Evolutionary conservation across 2,329 filamentous ascomycete species (phyloP).

Genomic region (Fusarium nygamai): DNA sequence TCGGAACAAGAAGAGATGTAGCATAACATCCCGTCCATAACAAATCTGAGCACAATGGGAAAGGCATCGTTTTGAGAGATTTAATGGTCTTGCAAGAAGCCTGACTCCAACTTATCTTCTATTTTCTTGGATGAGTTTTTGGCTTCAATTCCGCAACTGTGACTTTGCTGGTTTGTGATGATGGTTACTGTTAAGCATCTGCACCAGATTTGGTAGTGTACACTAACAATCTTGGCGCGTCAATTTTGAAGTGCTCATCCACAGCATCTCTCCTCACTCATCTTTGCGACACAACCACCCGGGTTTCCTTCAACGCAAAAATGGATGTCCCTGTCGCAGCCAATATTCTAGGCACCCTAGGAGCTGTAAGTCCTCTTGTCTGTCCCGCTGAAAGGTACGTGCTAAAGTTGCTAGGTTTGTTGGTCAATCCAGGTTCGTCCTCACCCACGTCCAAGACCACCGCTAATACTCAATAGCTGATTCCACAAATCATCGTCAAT

Average conservation of each 20-base stretch:
- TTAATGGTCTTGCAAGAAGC: neutral
- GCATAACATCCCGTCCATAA: no score
- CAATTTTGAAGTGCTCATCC: neutral
- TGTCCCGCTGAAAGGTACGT: neutral
- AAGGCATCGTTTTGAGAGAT: neutral
- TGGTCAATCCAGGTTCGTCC: conserved; percentile 71
- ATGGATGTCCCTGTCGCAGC: conserved; percentile 67
- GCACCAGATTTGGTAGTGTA: neutral
- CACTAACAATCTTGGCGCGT: conserved; percentile 16
- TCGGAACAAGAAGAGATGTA: no score
- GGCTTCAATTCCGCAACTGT: neutral
- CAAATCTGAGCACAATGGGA: no score
- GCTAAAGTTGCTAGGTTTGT: conserved; percentile 54
- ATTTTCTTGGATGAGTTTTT: neutral
- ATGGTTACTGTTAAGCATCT: conserved; percentile 2
- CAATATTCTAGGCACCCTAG: conserved; percentile 68
- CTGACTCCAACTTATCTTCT: neutral
- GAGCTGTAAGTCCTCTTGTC: conserved; percentile 56
- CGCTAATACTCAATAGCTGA: conserved; percentile 56
- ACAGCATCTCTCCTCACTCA: neutral
- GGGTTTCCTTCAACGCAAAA: fast-evolving
- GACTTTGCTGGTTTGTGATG: neutral
- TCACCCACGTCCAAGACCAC: no score
- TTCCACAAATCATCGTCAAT: conserved; percentile 77
- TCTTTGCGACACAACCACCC: neutral